A percentile compares a stretch with the other conserved stretches of the same genome.
Conservation (phyloP, 768 basidiomycete species). For the Leccinellum albellum region DNA sequence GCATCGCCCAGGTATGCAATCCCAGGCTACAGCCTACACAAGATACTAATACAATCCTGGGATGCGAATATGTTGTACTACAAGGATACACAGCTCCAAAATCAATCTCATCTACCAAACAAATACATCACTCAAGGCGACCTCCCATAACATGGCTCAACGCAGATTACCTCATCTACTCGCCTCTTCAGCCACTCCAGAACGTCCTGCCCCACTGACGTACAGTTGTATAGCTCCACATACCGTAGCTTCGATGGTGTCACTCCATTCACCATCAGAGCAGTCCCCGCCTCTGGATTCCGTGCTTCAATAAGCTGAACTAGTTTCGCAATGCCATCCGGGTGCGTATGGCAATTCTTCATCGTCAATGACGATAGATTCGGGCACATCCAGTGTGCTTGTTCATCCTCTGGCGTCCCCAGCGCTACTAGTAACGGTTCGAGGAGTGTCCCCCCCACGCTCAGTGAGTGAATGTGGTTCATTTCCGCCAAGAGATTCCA, state of each 20-base stretch:
- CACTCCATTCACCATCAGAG: constrained; percentile 40
- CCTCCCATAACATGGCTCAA: constrained; percentile 53
- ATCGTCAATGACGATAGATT: constrained; percentile 55
- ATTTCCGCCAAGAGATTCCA: constrained; percentile 68
- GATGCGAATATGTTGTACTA: not conserved
- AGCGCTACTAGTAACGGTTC: constrained; percentile 61
- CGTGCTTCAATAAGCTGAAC: constrained; percentile 70
- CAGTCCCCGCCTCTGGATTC: constrained; percentile 50
- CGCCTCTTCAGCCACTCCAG: constrained; percentile 61
- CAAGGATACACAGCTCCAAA: constrained; percentile 2
- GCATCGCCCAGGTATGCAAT: not conserved
- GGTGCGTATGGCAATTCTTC: constrained; percentile 61
- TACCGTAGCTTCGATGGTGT: constrained; percentile 50
- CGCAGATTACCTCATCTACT: constrained; percentile 59
- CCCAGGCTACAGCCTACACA: constrained; percentile 3
- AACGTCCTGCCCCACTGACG: constrained; percentile 63
- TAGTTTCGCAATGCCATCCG: constrained; percentile 62
- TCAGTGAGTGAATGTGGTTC: constrained; percentile 52
- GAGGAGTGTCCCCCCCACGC: constrained; percentile 61
- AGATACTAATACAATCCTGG: constrained; percentile 17
- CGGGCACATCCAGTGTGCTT: constrained; percentile 60
- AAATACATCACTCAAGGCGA: constrained; percentile 20
- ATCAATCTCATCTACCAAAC: not conserved
- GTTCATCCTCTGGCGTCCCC: constrained; percentile 58
- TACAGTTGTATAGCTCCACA: constrained; percentile 66